Conservation (phyloP, 192 early-diverging fungal genomes). For the Mortierella antarctica region DNA sequence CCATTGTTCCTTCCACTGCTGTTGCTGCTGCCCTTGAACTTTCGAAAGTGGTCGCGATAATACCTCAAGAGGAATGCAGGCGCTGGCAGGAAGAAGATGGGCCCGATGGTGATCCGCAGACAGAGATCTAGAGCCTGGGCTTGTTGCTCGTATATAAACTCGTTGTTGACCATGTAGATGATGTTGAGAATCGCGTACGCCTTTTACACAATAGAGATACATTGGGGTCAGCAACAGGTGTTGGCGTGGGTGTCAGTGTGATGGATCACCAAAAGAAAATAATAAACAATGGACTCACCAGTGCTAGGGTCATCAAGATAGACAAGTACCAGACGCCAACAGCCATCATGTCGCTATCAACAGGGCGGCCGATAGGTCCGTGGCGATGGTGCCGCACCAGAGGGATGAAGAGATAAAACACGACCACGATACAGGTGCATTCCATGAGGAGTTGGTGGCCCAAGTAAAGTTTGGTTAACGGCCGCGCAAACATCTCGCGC, state of each 20-base stretch:
- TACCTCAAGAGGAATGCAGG: constrained; percentile 24
- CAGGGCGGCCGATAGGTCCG: constrained; percentile 14
- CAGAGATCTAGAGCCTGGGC: constrained; percentile 45
- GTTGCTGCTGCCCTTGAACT: constrained; percentile 9
- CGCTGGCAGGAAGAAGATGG: constrained; percentile 37
- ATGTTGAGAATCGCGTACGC: constrained; percentile 11
- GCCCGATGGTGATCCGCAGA: constrained; percentile 20
- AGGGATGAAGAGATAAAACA: constrained; percentile 39
- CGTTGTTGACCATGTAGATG: neutral
- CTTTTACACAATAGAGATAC: neutral
- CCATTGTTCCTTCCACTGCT: constrained; percentile 10
- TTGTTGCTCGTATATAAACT: constrained; percentile 12
- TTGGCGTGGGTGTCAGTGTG: neutral
- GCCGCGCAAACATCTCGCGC: constrained; percentile 17
- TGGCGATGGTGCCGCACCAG: constrained; percentile 26
- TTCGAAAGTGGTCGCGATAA: constrained; percentile 28
- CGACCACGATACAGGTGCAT: constrained; percentile 18
- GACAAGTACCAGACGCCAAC: constrained; percentile 46
- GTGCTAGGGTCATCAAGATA: constrained; percentile 7
- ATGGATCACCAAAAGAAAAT: constrained; percentile 1
- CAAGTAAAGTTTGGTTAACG: constrained; percentile 1
- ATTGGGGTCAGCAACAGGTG: neutral
- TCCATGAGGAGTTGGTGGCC: constrained; percentile 27
- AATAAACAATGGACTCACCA: constrained; percentile 16
- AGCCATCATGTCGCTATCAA: constrained; percentile 44